Percentiles rank a stretch among this genome's conserved stretches.
Conservation (phyloP, 2,329 filamentous ascomycete genomes). For the Chrysoporthe puriensis region DNA sequence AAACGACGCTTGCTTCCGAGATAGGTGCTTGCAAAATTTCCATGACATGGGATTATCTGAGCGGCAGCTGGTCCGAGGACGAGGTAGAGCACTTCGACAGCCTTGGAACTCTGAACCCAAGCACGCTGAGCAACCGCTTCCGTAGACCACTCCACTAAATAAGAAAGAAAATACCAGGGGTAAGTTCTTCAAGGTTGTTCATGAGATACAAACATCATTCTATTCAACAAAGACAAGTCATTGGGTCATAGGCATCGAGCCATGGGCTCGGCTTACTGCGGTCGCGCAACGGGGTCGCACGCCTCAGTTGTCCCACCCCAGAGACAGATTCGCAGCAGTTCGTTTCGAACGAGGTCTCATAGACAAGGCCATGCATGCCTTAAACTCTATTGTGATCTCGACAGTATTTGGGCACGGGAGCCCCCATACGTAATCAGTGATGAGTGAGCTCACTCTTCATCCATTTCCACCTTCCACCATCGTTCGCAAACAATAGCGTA, state of each 20-base stretch:
- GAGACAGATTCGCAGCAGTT: not conserved
- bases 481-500: not conserved
- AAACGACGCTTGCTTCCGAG: not conserved
- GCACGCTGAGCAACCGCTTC: not conserved
- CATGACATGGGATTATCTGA: not conserved
- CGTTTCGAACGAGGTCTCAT: conserved; percentile 1
- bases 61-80: not conserved
- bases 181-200: not conserved
- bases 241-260: not conserved
- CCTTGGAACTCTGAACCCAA: not conserved
- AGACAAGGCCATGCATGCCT: not conserved
- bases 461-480: not conserved
- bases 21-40: not conserved
- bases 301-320: not conserved
- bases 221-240: not conserved
- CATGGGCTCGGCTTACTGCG: not conserved
- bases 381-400: not conserved
- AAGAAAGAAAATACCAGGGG: not conserved
- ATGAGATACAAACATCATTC: not conserved
- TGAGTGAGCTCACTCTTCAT: not conserved
- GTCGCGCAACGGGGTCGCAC: conserved; percentile 2
- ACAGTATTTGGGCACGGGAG: conserved; percentile 2
- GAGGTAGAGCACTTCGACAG: not conserved
- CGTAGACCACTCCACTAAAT: not conserved
- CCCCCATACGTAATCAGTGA: conserved; percentile 1